Evolutionary conservation across 345 rosid species (phyloP).

Genomic region (Populus ilicifolia): DNA sequence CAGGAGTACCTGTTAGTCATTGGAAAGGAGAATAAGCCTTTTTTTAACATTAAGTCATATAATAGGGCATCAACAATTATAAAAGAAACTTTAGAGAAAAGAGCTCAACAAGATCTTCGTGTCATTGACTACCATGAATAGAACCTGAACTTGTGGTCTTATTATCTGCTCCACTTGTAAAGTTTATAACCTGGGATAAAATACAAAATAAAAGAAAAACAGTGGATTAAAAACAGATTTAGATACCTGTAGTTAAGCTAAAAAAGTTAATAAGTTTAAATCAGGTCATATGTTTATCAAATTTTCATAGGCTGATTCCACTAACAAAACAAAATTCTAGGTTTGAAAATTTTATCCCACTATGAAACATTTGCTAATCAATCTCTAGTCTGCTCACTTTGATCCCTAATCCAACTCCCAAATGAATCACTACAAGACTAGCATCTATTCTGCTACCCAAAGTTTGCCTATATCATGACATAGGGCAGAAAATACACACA

Average conservation of each 20-base stretch:
- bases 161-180: constrained; percentile 29
- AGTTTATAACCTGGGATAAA: constrained; percentile 28
- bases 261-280: not conserved
- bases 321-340: not conserved
- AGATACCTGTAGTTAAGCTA: not conserved
- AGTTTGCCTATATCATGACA: not conserved
- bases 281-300: too few relatives aligned
- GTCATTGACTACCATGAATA: constrained; percentile 14
- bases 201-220: not conserved
- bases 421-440: not conserved
- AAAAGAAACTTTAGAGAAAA: not conserved
- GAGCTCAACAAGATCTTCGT: constrained; percentile 33
- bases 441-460: not conserved
- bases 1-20: constrained; percentile 33
- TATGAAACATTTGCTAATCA: not conserved
- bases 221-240: not conserved
- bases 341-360: not conserved
- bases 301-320: not conserved
- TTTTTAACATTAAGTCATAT: not conserved
- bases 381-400: not conserved
- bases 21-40: constrained; percentile 1
- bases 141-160: constrained; percentile 19
- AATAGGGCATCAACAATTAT: constrained; percentile 1
- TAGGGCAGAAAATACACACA: not conserved
- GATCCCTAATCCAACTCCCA: not conserved